A percentile compares a stretch with the other conserved stretches of the same genome.
Evolutionary conservation across 306 rosid genomes (phyloP).

Genomic region (Cucurbita ficifolia): DNA sequence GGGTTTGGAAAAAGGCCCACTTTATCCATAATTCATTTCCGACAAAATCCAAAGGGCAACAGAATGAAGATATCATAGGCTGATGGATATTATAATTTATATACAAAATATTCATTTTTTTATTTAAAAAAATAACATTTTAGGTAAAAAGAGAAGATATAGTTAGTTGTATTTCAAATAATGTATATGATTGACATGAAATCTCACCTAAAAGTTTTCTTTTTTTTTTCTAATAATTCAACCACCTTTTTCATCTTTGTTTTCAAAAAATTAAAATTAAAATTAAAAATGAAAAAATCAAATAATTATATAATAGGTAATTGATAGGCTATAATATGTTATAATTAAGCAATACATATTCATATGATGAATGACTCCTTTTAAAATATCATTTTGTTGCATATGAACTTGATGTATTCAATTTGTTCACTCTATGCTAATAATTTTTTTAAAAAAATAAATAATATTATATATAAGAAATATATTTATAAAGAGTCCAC

Average conservation of each 20-base stretch:
- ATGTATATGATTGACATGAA: neutral
- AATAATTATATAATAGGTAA: neutral
- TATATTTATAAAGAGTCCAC: neutral
- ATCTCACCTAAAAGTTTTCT: neutral
- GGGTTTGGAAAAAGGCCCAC: slow-evolving; percentile 5
- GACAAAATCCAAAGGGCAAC: slow-evolving; percentile 15
- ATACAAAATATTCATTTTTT: neutral
- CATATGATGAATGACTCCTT: neutral
- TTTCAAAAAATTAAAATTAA: neutral
- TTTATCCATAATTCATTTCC: slow-evolving; percentile 20
- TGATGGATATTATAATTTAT: neutral
- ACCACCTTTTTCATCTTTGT: neutral
- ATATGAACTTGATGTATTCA: neutral
- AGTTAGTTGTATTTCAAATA: neutral
- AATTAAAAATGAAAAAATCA: too few species aligned
- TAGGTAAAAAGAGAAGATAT: neutral
- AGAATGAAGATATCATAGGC: neutral
- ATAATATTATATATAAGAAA: neutral
- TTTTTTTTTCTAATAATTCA: neutral
- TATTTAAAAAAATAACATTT: neutral
- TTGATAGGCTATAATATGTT: neutral
- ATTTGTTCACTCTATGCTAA: neutral
- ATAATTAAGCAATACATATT: neutral
- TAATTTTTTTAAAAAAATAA: neutral
- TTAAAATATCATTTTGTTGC: neutral